phyloP scores from a whole-genome alignment of 1,284 basidiomycete genomes.

The Tausonia pullulans region DNA sequence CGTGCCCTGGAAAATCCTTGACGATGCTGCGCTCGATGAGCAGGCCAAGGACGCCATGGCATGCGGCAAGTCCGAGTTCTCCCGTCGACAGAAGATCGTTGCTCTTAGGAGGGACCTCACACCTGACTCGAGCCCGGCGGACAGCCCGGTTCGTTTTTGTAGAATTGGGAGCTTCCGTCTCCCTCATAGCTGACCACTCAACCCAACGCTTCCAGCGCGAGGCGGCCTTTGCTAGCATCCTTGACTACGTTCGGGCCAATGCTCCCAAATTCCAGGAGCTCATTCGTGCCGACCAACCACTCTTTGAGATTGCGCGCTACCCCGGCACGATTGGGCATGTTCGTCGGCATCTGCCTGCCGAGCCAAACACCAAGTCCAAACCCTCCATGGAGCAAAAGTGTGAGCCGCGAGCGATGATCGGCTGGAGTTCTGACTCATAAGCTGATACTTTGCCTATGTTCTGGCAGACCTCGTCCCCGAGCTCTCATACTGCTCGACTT shows the following conservation, averaged over 20 bases:
- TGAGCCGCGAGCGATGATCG: background rate
- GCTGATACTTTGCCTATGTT: slow-evolving; percentile 3
- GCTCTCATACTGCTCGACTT: slow-evolving; percentile 53
- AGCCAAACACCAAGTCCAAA: background rate
- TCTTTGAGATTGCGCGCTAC: slow-evolving; percentile 51
- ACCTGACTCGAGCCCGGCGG: slow-evolving; percentile 54
- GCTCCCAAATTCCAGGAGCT: slow-evolving; percentile 51
- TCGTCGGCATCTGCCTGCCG: background rate
- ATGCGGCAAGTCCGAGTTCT: slow-evolving; percentile 64
- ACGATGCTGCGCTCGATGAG: slow-evolving; percentile 36
- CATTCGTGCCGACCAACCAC: slow-evolving; percentile 51
- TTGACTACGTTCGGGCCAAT: slow-evolving; percentile 52
- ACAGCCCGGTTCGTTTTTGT: slow-evolving; percentile 46
- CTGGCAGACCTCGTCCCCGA: slow-evolving; percentile 62
- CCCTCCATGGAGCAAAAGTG: background rate
- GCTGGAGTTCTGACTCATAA: background rate
- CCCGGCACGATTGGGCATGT: background rate
- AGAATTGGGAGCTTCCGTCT: background rate
- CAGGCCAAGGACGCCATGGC: slow-evolving; percentile 53
- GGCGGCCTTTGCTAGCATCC: slow-evolving; percentile 43
- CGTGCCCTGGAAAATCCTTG: slow-evolving; percentile 41
- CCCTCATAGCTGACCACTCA: background rate
- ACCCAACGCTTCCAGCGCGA: slow-evolving; percentile 41
- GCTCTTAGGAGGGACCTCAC: slow-evolving; percentile 51
- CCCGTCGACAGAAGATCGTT: slow-evolving; percentile 50